Evolutionary conservation across 495 filamentous ascomycete genomes (phyloP).

Genomic region (Penicillium canariense): DNA sequence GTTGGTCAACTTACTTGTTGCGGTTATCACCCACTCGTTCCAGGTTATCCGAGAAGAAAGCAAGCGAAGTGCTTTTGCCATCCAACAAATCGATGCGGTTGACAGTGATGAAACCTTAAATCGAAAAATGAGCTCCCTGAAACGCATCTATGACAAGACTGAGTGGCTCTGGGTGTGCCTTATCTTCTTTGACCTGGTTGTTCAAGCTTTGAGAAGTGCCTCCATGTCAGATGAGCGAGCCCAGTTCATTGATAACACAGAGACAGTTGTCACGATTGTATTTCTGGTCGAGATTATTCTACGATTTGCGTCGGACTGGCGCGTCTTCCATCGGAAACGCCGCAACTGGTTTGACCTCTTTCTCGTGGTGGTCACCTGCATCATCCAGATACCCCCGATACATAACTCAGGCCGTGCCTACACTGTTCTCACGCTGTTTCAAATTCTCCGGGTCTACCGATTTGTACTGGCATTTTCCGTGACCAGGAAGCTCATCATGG

Average conservation of each 20-base stretch:
- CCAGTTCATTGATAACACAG: constrained; percentile 61
- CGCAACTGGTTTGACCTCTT: constrained; percentile 77
- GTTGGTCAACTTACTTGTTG: constrained; percentile 95
- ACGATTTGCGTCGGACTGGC: constrained; percentile 75
- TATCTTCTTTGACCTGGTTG: constrained; percentile 73
- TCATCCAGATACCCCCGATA: constrained; percentile 85
- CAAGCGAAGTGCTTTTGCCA: constrained; percentile 87
- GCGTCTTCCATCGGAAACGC: constrained; percentile 66
- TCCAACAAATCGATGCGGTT: constrained; percentile 57
- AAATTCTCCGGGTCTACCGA: constrained; percentile 88
- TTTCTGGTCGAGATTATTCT: constrained; percentile 80
- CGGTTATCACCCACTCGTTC: constrained; percentile 97
- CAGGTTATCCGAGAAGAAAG: constrained; percentile 98
- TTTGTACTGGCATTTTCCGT: constrained; percentile 86
- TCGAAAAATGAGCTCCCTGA: constrained; percentile 54
- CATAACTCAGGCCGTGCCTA: constrained; percentile 74
- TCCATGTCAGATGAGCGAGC: constrained; percentile 59
- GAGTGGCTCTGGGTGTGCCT: constrained; percentile 76
- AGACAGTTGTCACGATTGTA: constrained; percentile 74
- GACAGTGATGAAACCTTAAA: constrained; percentile 34
- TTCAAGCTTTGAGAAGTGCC: constrained; percentile 73
- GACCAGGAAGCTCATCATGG: constrained; percentile 75
- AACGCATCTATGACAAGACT: constrained; percentile 68
- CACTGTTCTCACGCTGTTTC: constrained; percentile 88
- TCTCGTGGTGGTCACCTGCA: constrained; percentile 73